Base-by-base conservation (phyloP, 176 grass and related monocot species). In the Cenchrus fungigraminus region DNA sequence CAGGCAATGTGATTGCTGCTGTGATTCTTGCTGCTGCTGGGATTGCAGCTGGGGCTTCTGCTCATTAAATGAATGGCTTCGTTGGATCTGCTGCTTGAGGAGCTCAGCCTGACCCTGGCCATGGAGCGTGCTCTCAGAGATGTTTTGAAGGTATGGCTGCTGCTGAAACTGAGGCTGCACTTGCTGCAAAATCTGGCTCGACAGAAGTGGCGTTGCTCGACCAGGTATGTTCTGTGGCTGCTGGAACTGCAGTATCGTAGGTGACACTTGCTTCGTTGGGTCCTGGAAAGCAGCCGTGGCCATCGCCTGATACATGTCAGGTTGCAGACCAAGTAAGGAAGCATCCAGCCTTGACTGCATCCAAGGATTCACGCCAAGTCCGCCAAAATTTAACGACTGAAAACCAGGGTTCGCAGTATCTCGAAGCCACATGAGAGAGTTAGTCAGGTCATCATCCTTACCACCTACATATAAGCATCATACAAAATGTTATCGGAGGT, bases 371-470 rank as follows among this genome's bases (percentile, higher is more conserved):
- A 94, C 71, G 60, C 92, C 87, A 15, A 81, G 67, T 72, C 94
- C 97, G 46, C 92, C 89, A 16, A 98, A 95, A 90, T 95, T 95
- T 77, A 95, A 20, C 3, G 91, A 94, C 42, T 98, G 96, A 66
- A 92, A 85, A 79, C 89, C 93, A 79, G 96, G 89, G 70, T 90
- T 98, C 83, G 83, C n/a, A 47, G 91, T 84, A 84, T 98, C 93
- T 74, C 89, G 89, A 77, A 95, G 87, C 96, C 89, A 98, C 86
- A 92, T 94, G n/a, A 98, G 91, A 87, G 91, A 91, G 59, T 92
- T 95, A 57, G 89, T 95, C 46, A 98, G 85, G 32, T 90, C 92
- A 85, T 98, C 96, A 60, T 98, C 93, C 77, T 98, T 98, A 44
- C 87, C 96, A 87, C 96, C 96, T 95, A 85, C 17, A 87, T 62